Percentiles rank a stretch among this genome's conserved stretches.
Conservation (phyloP, 345 rosid species). For the Brassica cretica region DNA sequence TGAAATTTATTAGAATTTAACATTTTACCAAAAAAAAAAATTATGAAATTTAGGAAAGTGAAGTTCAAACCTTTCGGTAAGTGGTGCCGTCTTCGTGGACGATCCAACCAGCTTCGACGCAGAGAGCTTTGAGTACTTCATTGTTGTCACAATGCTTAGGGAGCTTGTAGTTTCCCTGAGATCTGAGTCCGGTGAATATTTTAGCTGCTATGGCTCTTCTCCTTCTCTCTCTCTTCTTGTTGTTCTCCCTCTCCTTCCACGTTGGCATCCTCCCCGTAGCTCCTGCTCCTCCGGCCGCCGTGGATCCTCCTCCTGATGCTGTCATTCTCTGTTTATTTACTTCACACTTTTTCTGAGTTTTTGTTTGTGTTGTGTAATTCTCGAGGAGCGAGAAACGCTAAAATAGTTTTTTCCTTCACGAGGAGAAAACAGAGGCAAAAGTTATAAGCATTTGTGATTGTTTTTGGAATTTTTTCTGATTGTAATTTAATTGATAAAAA, state of each 20-base stretch:
- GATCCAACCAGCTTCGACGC: conserved; percentile 45
- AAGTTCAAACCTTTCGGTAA: conserved; percentile 39
- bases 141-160: conserved; percentile 42
- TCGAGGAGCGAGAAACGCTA: conserved; percentile 25
- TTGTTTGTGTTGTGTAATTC: conserved; percentile 20
- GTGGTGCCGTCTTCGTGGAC: conserved; percentile 46
- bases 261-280: conserved; percentile 37
- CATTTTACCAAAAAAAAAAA: background rate
- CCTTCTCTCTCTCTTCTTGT: conserved; percentile 32
- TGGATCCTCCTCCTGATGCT: conserved; percentile 21
- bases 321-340: conserved; percentile 20
- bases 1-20: background rate
- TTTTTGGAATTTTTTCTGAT: background rate
- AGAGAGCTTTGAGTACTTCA: conserved; percentile 43
- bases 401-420: conserved; percentile 6
- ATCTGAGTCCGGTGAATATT: conserved; percentile 33
- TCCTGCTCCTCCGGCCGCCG: conserved; percentile 41
- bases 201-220: conserved; percentile 40
- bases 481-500: conserved; percentile 1
- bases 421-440: conserved; percentile 12
- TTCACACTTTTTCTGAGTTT: conserved; percentile 4
- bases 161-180: conserved; percentile 36
- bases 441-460: background rate
- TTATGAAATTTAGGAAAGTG: background rate
- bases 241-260: conserved; percentile 39